These are phyloP conservation scores for Haematococcus sp. DNA, from an alignment of 139 green algal genomes.

Conservation along the genomic window DNA sequence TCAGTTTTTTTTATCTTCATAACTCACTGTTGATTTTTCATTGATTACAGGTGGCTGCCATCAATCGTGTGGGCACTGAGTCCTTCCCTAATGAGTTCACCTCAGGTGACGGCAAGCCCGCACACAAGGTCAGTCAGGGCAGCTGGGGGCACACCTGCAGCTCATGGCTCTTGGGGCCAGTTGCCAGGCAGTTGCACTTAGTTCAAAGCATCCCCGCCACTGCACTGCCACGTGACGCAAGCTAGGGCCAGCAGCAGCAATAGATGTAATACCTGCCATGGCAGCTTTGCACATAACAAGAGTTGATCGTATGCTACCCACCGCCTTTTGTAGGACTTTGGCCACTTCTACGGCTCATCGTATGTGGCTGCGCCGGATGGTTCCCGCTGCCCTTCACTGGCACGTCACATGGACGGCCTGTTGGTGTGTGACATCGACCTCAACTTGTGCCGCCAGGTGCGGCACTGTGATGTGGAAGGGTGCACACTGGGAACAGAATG, in stretches of 20 bases:
- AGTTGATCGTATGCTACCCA: too few species aligned
- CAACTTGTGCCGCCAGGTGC: constrained; percentile 88
- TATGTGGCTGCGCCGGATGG: constrained; percentile 94
- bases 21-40: too few species aligned
- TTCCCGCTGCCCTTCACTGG: constrained; percentile 72
- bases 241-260: neutral
- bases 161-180: neutral
- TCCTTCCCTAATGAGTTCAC: constrained; percentile 93
- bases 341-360: constrained; percentile 89
- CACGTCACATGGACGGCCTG: constrained; percentile 79
- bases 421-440: constrained; percentile 89
- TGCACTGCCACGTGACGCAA: too few species aligned
- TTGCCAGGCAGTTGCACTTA: too few species aligned
- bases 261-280: too few species aligned
- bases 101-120: constrained; percentile 83
- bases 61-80: constrained; percentile 96
- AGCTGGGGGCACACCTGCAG: too few species aligned
- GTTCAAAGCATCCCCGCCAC: too few species aligned
- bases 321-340: constrained; percentile 61
- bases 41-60: constrained; percentile 56
- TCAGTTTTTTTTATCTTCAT: too few species aligned
- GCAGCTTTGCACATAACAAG: too few species aligned
- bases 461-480: too few species aligned
- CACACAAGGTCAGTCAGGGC: constrained; percentile 76
- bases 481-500: too few species aligned